phyloP scores from a whole-genome alignment of 192 early-diverging fungal species.

The Podila clonocystis region DNA sequence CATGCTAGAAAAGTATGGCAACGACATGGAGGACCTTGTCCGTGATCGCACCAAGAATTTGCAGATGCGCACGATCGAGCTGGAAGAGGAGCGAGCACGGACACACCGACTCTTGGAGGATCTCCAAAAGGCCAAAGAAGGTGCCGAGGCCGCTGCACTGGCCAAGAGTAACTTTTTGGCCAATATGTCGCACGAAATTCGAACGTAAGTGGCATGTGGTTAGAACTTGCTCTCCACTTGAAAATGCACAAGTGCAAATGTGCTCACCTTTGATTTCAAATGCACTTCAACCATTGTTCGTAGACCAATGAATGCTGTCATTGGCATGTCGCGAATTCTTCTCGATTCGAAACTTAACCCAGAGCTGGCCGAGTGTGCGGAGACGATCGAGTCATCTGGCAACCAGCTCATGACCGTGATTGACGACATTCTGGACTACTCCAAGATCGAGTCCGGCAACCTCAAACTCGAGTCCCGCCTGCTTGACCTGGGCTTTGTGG shows the following conservation, averaged over 20 bases:
- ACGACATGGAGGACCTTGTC: constrained; percentile 58
- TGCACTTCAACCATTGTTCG: too few relatives aligned
- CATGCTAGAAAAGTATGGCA: constrained; percentile 57
- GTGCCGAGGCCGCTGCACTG: constrained; percentile 57
- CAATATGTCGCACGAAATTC: constrained; percentile 77
- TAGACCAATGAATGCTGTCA: constrained; percentile 81
- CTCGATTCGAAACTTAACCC: constrained; percentile 77
- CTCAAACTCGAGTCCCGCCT: constrained; percentile 73
- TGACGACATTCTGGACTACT: constrained; percentile 71
- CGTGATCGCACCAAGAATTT: constrained; percentile 50
- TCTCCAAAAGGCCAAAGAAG: constrained; percentile 58
- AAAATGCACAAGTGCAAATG: too few relatives aligned
- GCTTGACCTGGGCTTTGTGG: constrained; percentile 64
- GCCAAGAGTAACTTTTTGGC: constrained; percentile 74
- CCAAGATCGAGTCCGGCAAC: constrained; percentile 83
- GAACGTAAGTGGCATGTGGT: too few relatives aligned
- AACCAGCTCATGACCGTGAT: constrained; percentile 58
- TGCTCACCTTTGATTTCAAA: too few relatives aligned
- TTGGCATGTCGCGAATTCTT: constrained; percentile 73
- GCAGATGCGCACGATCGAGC: constrained; percentile 52
- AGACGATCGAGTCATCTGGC: constrained; percentile 57
- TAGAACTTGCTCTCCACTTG: too few relatives aligned
- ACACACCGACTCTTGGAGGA: constrained; percentile 50
- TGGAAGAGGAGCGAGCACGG: constrained; percentile 55
- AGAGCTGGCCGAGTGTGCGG: constrained; percentile 69